Evolutionary conservation across 208 protist genomes (phyloP).

Genomic region (Wallacemonas rigidus): DNA sequence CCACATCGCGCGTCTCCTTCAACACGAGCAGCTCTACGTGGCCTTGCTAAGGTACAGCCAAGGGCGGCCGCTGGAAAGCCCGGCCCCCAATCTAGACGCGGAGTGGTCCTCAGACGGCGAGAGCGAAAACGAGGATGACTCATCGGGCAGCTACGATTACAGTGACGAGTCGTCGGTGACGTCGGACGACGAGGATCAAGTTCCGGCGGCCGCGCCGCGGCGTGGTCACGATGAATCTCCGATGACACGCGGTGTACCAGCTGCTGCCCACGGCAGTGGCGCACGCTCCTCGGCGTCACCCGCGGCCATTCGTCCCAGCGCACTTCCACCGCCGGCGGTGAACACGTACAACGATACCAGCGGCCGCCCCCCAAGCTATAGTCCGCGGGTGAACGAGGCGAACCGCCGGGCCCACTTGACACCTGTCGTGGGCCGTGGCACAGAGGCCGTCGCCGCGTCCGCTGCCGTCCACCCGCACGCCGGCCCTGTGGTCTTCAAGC

Average conservation of each 20-base stretch:
- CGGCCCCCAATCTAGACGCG: constrained; percentile 7
- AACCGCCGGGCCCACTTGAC: constrained; percentile 10
- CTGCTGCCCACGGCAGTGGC: not conserved
- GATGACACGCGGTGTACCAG: not conserved
- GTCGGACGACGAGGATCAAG: too few relatives aligned
- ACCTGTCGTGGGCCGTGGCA: constrained; percentile 12
- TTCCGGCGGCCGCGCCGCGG: too few relatives aligned
- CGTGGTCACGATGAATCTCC: too few relatives aligned
- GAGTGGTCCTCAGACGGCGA: not conserved
- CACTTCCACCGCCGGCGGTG: not conserved
- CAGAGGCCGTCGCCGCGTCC: not conserved
- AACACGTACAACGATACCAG: constrained; percentile 6
- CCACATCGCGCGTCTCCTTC: constrained; percentile 24
- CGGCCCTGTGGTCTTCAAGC: constrained; percentile 3
- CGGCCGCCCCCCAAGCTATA: constrained; percentile 14
- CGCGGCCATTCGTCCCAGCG: not conserved
- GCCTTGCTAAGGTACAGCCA: constrained; percentile 31
- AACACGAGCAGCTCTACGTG: constrained; percentile 32
- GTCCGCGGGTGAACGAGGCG: constrained; percentile 5
- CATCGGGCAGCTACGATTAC: not conserved
- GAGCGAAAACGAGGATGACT: not conserved
- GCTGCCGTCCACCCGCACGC: constrained; percentile 1
- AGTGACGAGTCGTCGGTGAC: not conserved
- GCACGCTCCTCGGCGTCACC: constrained; percentile 3
- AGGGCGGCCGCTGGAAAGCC: constrained; percentile 19